These are phyloP conservation scores for Calonectria crousiana DNA, from an alignment of 2,329 filamentous ascomycete genomes.

Conservation along the genomic window DNA sequence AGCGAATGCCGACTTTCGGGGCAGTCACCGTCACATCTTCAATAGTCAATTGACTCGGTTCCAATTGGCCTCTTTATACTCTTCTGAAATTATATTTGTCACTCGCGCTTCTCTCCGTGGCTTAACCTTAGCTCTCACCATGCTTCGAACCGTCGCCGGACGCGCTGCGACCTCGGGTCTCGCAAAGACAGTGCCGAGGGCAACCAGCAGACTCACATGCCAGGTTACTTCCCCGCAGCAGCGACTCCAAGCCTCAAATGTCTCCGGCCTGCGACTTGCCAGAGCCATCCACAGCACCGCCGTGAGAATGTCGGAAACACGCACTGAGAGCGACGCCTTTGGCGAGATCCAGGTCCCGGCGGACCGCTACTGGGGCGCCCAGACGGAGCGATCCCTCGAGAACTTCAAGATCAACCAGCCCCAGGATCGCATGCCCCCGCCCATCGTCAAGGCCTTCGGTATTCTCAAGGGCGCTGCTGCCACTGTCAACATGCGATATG, in stretches of 20 bases:
- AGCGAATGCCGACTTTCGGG: background rate
- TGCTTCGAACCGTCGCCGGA: constrained; percentile 44
- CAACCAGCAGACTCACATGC: constrained; percentile 43
- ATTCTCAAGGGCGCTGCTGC: constrained; percentile 98
- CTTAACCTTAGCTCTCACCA: constrained; percentile 34
- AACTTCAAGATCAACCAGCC: constrained; percentile 99
- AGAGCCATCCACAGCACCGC: constrained; percentile 58
- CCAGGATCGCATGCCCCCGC: constrained; percentile 96
- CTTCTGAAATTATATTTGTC: background rate
- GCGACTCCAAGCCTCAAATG: constrained; percentile 35
- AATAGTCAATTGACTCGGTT: constrained; percentile 9
- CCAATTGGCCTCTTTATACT: constrained; percentile 30
- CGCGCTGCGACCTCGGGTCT: constrained; percentile 43
- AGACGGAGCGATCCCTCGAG: constrained; percentile 94
- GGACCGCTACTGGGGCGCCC: constrained; percentile 98
- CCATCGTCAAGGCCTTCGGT: constrained; percentile 92
- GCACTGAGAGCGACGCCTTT: constrained; percentile 97
- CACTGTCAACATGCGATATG: constrained; percentile 94
- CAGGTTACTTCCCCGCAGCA: constrained; percentile 40
- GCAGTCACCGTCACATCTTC: constrained; percentile 5
- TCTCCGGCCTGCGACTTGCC: constrained; percentile 37
- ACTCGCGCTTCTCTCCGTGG: constrained; percentile 27
- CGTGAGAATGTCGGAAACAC: constrained; percentile 67
- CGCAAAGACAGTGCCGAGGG: constrained; percentile 40
- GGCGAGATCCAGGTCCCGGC: constrained; percentile 92